Evolutionary conservation across 225 moss, liverwort and hornwort species (phyloP).

Genomic region (Thuidium tamariscinum): DNA sequence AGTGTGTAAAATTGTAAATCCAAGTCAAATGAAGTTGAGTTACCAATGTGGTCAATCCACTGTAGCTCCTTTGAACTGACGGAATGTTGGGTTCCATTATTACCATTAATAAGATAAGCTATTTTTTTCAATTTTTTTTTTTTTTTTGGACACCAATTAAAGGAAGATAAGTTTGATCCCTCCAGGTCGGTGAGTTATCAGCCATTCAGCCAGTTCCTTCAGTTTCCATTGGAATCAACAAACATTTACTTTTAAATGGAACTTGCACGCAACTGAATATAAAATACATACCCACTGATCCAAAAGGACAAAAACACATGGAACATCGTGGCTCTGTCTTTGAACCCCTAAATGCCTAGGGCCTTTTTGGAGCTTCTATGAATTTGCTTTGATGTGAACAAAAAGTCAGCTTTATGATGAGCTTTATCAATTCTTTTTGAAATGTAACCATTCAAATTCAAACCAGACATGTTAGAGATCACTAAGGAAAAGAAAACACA

Average conservation of each 20-base stretch:
- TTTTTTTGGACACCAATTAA: too few species aligned
- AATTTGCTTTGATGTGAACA: too few species aligned
- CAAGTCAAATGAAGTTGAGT: neutral
- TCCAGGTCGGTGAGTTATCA: neutral
- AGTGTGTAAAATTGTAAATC: neutral
- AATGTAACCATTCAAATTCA: too few species aligned
- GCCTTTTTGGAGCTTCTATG: too few species aligned
- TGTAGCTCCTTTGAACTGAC: neutral
- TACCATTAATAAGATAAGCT: neutral
- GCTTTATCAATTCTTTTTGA: too few species aligned
- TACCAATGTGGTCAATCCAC: neutral
- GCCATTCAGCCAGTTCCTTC: neutral
- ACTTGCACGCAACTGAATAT: neutral
- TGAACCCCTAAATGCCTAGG: too few species aligned
- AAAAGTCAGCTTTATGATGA: too few species aligned
- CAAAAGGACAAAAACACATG: neutral
- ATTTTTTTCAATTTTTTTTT: too few species aligned
- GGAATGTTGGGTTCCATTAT: neutral
- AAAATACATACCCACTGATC: neutral
- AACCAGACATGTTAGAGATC: too few species aligned
- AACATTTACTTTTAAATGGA: neutral
- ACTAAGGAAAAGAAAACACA: too few species aligned
- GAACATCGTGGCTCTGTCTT: too few species aligned
- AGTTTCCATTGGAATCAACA: neutral
- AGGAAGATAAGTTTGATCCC: neutral